These are phyloP conservation scores for Aspergillus sojae DNA, from an alignment of 2,329 filamentous ascomycete species.

Conservation along the genomic window DNA sequence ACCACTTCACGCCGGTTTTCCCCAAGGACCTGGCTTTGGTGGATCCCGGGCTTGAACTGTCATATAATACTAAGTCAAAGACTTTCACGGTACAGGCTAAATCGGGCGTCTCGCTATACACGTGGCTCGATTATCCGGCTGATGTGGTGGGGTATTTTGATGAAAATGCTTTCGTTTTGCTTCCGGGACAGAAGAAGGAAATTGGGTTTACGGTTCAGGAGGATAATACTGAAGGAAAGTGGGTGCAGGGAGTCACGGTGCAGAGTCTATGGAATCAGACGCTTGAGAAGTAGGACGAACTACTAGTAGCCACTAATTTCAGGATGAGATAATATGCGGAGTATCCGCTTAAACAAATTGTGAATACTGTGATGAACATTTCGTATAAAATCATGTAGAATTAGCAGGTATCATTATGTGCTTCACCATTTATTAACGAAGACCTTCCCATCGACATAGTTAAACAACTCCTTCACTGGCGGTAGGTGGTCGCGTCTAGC, in stretches of 20 bases:
- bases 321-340: not conserved
- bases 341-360: not conserved
- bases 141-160: conserved; percentile 56
- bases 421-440: conserved; percentile 52
- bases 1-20: conserved; percentile 53
- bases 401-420: not conserved
- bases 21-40: conserved; percentile 50
- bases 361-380: not conserved
- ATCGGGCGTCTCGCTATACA: conserved; percentile 55
- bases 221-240: conserved; percentile 47
- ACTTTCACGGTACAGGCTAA: conserved; percentile 54
- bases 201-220: conserved; percentile 51
- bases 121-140: conserved; percentile 58
- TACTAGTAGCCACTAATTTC: not conserved
- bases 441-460: conserved; percentile 52
- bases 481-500: conserved; percentile 45
- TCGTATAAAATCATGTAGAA: not conserved
- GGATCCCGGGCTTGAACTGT: conserved; percentile 52
- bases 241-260: conserved; percentile 53
- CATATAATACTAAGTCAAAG: conserved; percentile 30
- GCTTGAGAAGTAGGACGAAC: not conserved
- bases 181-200: conserved; percentile 47
- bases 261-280: conserved; percentile 56
- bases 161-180: conserved; percentile 56
- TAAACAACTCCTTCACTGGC: conserved; percentile 55